Evolutionary conservation across 495 filamentous ascomycete species (phyloP).

Genomic region (Penicillium dipodomyicola): DNA sequence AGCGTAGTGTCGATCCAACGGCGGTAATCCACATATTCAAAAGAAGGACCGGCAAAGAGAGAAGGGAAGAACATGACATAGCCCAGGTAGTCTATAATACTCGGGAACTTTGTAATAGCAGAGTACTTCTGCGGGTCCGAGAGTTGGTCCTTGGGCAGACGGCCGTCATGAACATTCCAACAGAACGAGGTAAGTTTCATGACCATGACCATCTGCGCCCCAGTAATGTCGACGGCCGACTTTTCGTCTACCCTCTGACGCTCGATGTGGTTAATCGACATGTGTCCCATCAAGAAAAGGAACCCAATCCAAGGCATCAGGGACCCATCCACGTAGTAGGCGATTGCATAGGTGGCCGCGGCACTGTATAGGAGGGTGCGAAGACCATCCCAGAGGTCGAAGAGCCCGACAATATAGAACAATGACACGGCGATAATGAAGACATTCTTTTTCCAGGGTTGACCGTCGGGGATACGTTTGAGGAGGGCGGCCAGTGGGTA

Average conservation of each 20-base stretch:
- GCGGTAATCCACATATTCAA: conserved; percentile 89
- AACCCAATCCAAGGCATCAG: conserved; percentile 98
- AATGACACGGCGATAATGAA: conserved; percentile 79
- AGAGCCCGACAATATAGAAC: conserved; percentile 94
- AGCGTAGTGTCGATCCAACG: conserved; percentile 92
- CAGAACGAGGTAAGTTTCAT: conserved; percentile 98
- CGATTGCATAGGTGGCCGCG: conserved; percentile 76
- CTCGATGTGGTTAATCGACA: conserved; percentile 84
- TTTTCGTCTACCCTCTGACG: conserved; percentile 69
- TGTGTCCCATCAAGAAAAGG: conserved; percentile 90
- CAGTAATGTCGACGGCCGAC: conserved; percentile 78
- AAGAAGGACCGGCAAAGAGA: conserved; percentile 82
- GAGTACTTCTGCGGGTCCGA: conserved; percentile 84
- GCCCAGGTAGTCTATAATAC: conserved; percentile 74
- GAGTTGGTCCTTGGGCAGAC: conserved; percentile 71
- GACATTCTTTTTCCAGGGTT: conserved; percentile 83
- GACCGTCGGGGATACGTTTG: conserved; percentile 84
- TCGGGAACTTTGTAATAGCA: conserved; percentile 68
- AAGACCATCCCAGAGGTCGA: conserved; percentile 87
- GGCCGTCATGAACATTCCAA: conserved; percentile 95
- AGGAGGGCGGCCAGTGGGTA: conserved; percentile 88
- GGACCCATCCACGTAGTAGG: conserved; percentile 79
- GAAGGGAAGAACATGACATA: conserved; percentile 95
- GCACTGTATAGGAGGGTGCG: conserved; percentile 77
- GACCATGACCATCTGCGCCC: conserved; percentile 95